Evolutionary conservation across 805 yeast genomes (phyloP), one percentile per base, ranked within the genome.

Genomic region (Starmerella apis): DNA sequence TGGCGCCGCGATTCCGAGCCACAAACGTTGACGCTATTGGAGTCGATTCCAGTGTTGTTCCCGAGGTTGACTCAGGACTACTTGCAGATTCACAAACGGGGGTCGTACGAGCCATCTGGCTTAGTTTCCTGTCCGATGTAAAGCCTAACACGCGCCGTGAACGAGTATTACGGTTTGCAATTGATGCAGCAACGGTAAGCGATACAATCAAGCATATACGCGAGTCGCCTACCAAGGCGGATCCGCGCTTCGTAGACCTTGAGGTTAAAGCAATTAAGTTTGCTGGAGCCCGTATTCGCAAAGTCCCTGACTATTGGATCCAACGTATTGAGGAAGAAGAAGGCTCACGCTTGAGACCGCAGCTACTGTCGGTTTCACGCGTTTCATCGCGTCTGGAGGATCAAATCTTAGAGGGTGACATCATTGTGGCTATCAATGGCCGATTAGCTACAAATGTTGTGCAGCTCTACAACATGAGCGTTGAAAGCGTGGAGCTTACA

Each of bases 251-350:
- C 44, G 72, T 88, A 45, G 95, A 87, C 61, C 81, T 85, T 32
- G 96, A 86, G 59, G 79, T 86, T 58, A 74, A 76, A 14, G 72
- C 87, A 0, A 70, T 83, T 30, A 75, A 85, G 2, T 70, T 86
- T 22, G 74, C 79, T 23, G 81, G 78, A 60, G 94, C 94, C 2
- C 78, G 95, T 65, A 76, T 84, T 41, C 74, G 85, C 60, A 94
- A 94, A n/a, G 94, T 87, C 20, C 77, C 92, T 0, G 90, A 84
- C 58, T 78, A 77, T 38, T 86, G 94, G 94, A 82, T 88, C 53
- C 61, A 71, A 31, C 72, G 71, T 54, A 74, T 85, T 62, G 94
- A 85, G 63, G 71, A 74, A 23, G 74, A 72, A 28, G 74, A 78
- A 47, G 69, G 71, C 23, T 86, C 83, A 60, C 33, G 52, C n/a